phyloP scores from a whole-genome alignment of 495 filamentous ascomycete species.

The Penicillium daleae region DNA sequence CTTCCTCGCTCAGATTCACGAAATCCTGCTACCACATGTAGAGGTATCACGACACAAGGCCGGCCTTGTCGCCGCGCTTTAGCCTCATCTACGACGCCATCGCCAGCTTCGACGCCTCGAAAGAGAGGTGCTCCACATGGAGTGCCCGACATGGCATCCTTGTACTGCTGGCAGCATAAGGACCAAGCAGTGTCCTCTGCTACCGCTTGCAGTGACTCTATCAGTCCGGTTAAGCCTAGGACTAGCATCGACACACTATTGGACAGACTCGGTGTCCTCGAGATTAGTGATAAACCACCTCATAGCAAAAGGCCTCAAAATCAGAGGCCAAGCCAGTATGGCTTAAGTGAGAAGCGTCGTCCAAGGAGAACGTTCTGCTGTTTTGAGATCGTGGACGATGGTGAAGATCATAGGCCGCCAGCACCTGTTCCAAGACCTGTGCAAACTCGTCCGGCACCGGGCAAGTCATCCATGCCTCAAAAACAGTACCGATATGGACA shows the following conservation, averaged over 20 bases:
- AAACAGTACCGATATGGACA: conserved; percentile 13
- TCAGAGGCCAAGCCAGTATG: conserved; percentile 14
- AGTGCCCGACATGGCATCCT: conserved; percentile 48
- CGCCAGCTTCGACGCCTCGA: conserved; percentile 37
- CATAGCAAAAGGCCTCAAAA: conserved; percentile 22
- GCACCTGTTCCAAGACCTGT: conserved; percentile 19
- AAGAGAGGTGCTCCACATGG: conserved; percentile 45
- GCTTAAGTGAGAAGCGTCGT: conserved; percentile 27
- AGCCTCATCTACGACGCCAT: conserved; percentile 42
- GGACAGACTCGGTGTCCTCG: conserved; percentile 74
- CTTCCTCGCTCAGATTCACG: conserved; percentile 79
- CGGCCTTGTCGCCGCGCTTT: conserved; percentile 76
- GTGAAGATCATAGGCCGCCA: conserved; percentile 16
- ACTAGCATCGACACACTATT: conserved; percentile 84
- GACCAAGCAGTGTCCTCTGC: conserved; percentile 66
- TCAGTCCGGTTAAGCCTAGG: conserved; percentile 53
- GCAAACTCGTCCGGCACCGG: conserved; percentile 27
- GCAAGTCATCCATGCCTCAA: conserved; percentile 16
- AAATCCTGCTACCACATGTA: conserved; percentile 83
- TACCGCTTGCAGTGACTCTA: conserved; percentile 15
- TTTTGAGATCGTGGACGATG: conserved; percentile 34
- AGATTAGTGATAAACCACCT: conserved; percentile 49
- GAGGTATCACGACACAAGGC: conserved; percentile 78
- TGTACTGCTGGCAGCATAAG: conserved; percentile 94
- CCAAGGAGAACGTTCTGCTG: conserved; percentile 41